Evolutionary conservation across 1,284 basidiomycete species (phyloP), one percentile per base, ranked within the genome.

Genomic region (Flammula alnicola): DNA sequence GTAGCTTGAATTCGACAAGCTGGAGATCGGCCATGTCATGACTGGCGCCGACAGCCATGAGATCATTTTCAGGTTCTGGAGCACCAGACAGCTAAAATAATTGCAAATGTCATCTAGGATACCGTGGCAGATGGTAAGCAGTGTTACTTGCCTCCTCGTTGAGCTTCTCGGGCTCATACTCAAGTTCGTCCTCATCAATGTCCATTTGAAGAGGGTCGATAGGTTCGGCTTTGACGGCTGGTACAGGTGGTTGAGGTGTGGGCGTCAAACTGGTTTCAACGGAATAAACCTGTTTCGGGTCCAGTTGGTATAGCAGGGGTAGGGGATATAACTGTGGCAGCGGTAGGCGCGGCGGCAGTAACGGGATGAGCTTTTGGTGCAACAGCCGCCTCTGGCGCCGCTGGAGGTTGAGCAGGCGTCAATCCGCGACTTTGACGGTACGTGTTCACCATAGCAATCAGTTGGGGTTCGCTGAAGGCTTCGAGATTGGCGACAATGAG

Each of bases 181-280:
- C 88, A 38, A 87, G 74, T 61, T 87, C 86, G 45, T 86, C 94
- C 58, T 96, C 92, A 64, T 95, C 93, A 37, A 94, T 88, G 54
- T 96, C 95, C 88, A 97, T 93, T 67, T 95, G 85, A 4, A 98
- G 76, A 5, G 95, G 95, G 66, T 98, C 92, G 11, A 93, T 73
- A 0, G 89, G 83, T 60, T 93, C 91, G 38, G 84, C 80, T 60
- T 88, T 89, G n/a, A 83, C 70, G 14, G 54, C 47, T 9, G 61
- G 55, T 30, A 47, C 42, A 9, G 26, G 38, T 12, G 49, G 32
- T 4, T 47, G 51, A 16, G 54, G 42, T 12, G 54, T 46, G 14
- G 54, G 54, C 4, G 52, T 54, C 4, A 44, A 16, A 26, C 27
- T 31, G 19, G 32, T 31, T n/a, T 57, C 53, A n/a, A 48, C 48